These are phyloP conservation scores for Ophiostoma fasciatum DNA, from an alignment of 2,329 filamentous ascomycete genomes.

Conservation along the genomic window DNA sequence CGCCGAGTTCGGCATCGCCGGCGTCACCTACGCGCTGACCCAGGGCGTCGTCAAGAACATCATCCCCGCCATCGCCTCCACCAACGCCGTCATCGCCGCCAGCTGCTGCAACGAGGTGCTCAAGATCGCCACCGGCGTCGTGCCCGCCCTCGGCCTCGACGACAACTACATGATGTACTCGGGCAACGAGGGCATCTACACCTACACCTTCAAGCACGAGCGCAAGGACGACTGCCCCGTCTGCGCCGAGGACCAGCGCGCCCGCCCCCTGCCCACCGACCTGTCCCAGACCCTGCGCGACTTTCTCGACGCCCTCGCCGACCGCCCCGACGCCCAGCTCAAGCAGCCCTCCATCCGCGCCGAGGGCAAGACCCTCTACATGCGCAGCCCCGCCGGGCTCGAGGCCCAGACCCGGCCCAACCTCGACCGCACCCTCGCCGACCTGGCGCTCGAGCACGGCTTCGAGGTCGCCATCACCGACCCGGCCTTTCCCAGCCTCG, in stretches of 20 bases:
- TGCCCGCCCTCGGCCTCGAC: slow-evolving; percentile 62
- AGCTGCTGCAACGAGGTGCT: slow-evolving; percentile 94
- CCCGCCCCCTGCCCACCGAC: slow-evolving; percentile 60
- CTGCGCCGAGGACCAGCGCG: slow-evolving; percentile 55
- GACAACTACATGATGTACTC: slow-evolving; percentile 99
- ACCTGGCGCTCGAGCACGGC: slow-evolving; percentile 58
- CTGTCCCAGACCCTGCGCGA: slow-evolving; percentile 61
- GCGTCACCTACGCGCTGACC: slow-evolving; percentile 88
- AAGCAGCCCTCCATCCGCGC: slow-evolving; percentile 80
- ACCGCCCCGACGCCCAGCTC: slow-evolving; percentile 76
- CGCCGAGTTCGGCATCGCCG: slow-evolving; percentile 74
- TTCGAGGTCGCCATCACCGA: slow-evolving; percentile 89
- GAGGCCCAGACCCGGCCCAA: slow-evolving; percentile 78
- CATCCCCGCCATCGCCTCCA: slow-evolving; percentile 94
- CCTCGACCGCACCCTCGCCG: slow-evolving; percentile 58
- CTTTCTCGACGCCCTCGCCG: slow-evolving; percentile 70
- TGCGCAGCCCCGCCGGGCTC: slow-evolving; percentile 66
- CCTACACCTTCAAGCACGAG: slow-evolving; percentile 91
- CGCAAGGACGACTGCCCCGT: slow-evolving; percentile 92
- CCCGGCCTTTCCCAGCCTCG: slow-evolving; percentile 67
- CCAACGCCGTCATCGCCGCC: slow-evolving; percentile 91
- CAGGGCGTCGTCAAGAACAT: slow-evolving; percentile 99
- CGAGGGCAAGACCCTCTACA: slow-evolving; percentile 76
- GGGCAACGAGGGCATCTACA: slow-evolving; percentile 89
- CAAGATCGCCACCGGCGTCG: slow-evolving; percentile 76